Base-by-base conservation (phyloP, 2,329 filamentous ascomycete genomes). In the Metarhizium robertsii region DNA sequence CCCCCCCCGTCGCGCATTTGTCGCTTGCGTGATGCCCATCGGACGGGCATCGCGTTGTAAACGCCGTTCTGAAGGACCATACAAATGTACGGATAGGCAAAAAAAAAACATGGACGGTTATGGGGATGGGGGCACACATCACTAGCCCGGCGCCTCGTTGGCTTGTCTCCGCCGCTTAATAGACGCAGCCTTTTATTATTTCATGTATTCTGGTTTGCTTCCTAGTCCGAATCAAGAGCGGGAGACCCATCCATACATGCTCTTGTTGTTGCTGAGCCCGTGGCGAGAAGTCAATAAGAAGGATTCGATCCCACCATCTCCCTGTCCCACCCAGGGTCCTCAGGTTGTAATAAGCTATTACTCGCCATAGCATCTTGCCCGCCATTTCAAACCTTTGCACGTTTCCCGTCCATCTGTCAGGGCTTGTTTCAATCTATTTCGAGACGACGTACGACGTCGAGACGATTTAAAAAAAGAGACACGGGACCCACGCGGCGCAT, bases 271-370 rank as follows among this genome's bases (percentile, higher is more conserved):
- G 48, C 29, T 36, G 38, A 40, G 45, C 38, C 45, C 54, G 13
- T 42, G 45, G 7, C 45, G 25, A 40, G 34, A 49, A 18, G 40
- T 52, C 29, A 53, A 50, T 46, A 53, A 55, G 54, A 53, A 53
- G 45, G 50, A 56, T 29, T 56, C 38, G 7, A 53, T 53, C 50
- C 50, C 54, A 53, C 54, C 54, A 50, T 52, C 34, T 55, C 14
- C 10, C 36, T 14, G 6, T 53, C 36, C 46, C 50, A 30, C 46
- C 20, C 20, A 42, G 30, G 46, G 25, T 38, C n/a, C 30, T 38
- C 10, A 42, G 13, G 45, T 29, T 8, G 25, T 32, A 48, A 30
- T 48, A 48, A 48, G 14, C n/a, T 30, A 30, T 20, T 29, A 30
- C 45, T 16, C 25, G 45, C 25, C 45, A 6, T 30, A 30, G 20